Conservation (phyloP, 2,329 filamentous ascomycete genomes). For the Xylaria sp. region DNA sequence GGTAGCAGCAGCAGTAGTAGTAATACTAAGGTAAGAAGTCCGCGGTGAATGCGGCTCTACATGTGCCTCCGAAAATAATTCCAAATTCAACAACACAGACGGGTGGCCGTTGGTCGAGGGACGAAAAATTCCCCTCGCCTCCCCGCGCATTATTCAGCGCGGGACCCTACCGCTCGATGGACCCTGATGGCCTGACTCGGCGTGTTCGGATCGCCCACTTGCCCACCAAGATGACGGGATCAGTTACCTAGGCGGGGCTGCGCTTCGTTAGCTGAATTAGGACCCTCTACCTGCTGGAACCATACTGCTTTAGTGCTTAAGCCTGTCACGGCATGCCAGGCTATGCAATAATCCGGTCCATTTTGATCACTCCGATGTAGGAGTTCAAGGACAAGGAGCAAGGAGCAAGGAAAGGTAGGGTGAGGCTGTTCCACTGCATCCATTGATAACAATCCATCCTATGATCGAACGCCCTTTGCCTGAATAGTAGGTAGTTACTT, state of each 20-base stretch:
- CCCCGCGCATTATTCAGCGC: too few relatives aligned
- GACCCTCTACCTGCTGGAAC: neutral
- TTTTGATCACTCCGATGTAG: neutral
- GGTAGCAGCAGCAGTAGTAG: neutral
- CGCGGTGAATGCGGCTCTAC: slow-evolving; percentile 24
- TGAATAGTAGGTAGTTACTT: too few relatives aligned
- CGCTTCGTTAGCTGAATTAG: neutral
- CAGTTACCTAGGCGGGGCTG: neutral
- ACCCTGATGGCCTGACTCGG: neutral
- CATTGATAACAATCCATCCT: too few relatives aligned
- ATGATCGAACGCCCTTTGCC: too few relatives aligned
- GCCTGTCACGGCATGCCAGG: neutral
- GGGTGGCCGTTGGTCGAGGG: neutral
- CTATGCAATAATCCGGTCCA: neutral
- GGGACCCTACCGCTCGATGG: too few relatives aligned
- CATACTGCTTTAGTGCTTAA: too few relatives aligned
- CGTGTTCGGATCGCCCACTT: neutral
- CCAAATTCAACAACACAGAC: too few relatives aligned
- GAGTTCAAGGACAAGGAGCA: neutral
- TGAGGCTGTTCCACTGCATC: too few relatives aligned
- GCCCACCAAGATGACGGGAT: neutral
- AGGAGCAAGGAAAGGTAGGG: too few relatives aligned
- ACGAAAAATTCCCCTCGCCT: too few relatives aligned
- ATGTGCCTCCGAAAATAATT: slow-evolving; percentile 26
- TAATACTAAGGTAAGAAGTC: slow-evolving; percentile 18